Evolutionary conservation across 805 yeast genomes (phyloP).

Genomic region (Phaffomyces antillensis): DNA sequence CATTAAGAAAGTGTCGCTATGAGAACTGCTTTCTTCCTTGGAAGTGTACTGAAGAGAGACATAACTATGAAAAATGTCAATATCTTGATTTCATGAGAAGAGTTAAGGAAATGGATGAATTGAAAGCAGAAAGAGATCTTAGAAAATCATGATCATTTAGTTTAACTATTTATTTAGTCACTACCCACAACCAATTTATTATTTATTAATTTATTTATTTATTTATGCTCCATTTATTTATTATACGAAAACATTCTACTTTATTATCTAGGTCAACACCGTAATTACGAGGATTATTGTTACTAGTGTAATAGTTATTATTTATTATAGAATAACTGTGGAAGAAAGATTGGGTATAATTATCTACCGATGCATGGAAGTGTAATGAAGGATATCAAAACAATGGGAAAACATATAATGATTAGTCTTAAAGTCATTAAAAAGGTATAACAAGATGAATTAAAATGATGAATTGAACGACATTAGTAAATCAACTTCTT

Average conservation of each 20-base stretch:
- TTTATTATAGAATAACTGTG: no score
- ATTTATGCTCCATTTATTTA: slow-evolving; percentile 4
- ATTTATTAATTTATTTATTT: not conserved
- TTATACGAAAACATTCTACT: not conserved
- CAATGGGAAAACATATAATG: no score
- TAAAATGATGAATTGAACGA: no score
- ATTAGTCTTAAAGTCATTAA: no score
- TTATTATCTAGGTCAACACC: no score
- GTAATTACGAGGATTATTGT: no score
- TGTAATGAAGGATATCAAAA: no score
- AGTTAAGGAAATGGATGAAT: slow-evolving; percentile 59
- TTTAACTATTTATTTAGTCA: not conserved
- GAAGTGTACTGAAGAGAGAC: slow-evolving; percentile 74
- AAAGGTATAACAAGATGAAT: no score
- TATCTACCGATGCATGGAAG: no score
- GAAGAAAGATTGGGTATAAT: no score
- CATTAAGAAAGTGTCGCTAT: slow-evolving; percentile 53
- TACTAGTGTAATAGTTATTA: no score
- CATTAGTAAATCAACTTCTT: no score
- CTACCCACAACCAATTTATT: not conserved
- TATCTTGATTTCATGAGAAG: slow-evolving; percentile 76
- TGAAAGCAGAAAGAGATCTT: slow-evolving; percentile 30
- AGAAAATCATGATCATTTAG: not conserved
- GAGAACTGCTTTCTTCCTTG: slow-evolving; percentile 55
- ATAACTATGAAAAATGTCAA: slow-evolving; percentile 80